These are phyloP conservation scores for Boletus subluridellus DNA, from an alignment of 1,284 basidiomycete species.

Conservation along the genomic window DNA sequence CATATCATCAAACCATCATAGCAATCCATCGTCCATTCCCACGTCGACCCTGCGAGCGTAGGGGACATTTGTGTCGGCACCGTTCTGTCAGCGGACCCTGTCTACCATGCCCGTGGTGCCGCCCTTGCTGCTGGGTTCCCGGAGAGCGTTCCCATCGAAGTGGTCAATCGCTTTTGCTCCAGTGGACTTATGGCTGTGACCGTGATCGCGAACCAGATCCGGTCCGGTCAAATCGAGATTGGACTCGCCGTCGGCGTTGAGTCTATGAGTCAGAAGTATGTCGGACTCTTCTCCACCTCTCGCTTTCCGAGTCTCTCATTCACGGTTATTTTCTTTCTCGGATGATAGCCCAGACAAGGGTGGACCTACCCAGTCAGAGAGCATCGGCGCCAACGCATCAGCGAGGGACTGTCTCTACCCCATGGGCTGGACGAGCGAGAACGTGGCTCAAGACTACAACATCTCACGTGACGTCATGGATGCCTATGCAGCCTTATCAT, in stretches of 20 bases:
- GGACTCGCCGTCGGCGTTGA: constrained; percentile 84
- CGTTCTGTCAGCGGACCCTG: constrained; percentile 57
- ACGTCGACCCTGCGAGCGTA: constrained; percentile 65
- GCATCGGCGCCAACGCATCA: constrained; percentile 48
- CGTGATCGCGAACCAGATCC: constrained; percentile 77
- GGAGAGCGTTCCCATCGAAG: constrained; percentile 70
- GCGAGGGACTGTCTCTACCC: constrained; percentile 62
- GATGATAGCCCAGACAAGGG: constrained; percentile 60
- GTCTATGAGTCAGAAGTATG: constrained; percentile 76
- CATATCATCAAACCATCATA: constrained; percentile 26
- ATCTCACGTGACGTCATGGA: constrained; percentile 85
- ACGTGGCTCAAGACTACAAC: constrained; percentile 69
- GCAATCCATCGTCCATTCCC: constrained; percentile 60
- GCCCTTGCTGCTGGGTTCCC: constrained; percentile 81
- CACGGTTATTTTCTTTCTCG: neutral
- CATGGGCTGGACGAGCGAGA: constrained; percentile 88
- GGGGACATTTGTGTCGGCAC: constrained; percentile 80
- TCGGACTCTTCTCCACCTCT: neutral
- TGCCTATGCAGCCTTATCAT: constrained; percentile 74
- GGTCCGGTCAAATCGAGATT: constrained; percentile 77
- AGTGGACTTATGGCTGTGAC: constrained; percentile 74
- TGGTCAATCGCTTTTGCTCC: constrained; percentile 77
- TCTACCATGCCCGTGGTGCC: constrained; percentile 68
- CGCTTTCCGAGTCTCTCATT: neutral
- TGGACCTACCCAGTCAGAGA: constrained; percentile 57